Conservation (phyloP, 2,329 filamentous ascomycete species). For the Nemania sp. region DNA sequence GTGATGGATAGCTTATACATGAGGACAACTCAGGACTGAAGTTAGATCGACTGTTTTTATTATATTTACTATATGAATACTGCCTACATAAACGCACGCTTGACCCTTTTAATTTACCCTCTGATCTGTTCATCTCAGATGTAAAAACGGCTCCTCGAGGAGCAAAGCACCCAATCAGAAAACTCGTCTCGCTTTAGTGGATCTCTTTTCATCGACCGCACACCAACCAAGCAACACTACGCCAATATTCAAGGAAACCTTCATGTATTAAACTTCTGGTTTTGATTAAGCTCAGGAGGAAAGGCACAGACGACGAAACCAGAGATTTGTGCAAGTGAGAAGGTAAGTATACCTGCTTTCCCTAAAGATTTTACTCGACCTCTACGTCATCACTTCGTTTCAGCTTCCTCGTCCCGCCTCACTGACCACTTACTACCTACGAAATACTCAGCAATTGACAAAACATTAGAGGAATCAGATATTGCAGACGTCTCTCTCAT, state of each 20-base stretch:
- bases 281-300: neutral
- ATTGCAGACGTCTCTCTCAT: too few species aligned
- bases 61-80: neutral
- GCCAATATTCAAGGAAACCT: conserved; percentile 25
- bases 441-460: too few species aligned
- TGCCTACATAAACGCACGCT: neutral
- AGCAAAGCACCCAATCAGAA: conserved; percentile 38
- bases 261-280: neutral
- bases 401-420: neutral
- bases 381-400: conserved; percentile 12
- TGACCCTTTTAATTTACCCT: neutral
- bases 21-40: neutral
- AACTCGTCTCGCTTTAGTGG: conserved; percentile 27
- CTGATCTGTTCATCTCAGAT: neutral
- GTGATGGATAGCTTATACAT: neutral
- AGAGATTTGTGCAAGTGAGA: neutral
- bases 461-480: too few species aligned
- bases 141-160: neutral
- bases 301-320: neutral
- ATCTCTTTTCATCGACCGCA: conserved; percentile 29
- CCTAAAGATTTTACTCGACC: neutral
- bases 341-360: neutral
- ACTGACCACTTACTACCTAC: too few species aligned
- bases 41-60: neutral
- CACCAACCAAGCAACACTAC: conserved; percentile 24